These are phyloP conservation scores for Apiospora hydei DNA, from an alignment of 2,329 filamentous ascomycete species.

Conservation along the genomic window DNA sequence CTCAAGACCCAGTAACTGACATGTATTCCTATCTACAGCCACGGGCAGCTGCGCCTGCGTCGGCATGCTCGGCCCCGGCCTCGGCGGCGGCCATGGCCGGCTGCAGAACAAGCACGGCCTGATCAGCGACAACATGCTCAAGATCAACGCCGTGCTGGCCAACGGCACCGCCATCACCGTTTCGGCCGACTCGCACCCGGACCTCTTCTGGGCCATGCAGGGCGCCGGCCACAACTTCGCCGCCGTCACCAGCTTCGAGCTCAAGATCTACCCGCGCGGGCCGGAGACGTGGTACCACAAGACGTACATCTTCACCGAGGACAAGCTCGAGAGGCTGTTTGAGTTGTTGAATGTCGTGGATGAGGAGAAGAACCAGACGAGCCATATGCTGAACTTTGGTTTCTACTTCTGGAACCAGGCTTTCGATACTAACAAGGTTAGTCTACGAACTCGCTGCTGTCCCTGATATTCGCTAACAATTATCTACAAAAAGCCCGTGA, in stretches of 20 bases:
- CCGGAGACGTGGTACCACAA: background rate
- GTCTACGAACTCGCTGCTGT: too few species aligned
- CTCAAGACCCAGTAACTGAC: background rate
- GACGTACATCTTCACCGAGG: background rate
- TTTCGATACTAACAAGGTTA: background rate
- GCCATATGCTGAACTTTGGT: background rate
- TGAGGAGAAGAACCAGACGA: background rate
- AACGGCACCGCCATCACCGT: conserved; percentile 25
- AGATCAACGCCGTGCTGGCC: conserved; percentile 24
- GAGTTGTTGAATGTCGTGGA: conserved; percentile 27
- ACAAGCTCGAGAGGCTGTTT: background rate
- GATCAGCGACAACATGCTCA: conserved; percentile 23
- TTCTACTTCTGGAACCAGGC: background rate
- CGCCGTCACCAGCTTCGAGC: conserved; percentile 56
- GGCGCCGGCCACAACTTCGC: conserved; percentile 68
- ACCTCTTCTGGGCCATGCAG: conserved; percentile 50
- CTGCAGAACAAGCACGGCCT: conserved; percentile 25
- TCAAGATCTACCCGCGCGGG: conserved; percentile 49
- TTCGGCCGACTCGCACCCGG: conserved; percentile 28
- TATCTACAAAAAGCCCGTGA: conserved; percentile 30
- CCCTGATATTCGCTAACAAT: background rate
- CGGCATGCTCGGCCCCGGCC: conserved; percentile 13
- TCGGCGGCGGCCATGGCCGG: conserved; percentile 26
- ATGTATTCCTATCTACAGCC: background rate
- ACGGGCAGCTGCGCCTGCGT: background rate